Evolutionary conservation across 2,329 filamentous ascomycete genomes (phyloP), one percentile per base, ranked within the genome.

Genomic region (Cercospora janseana): DNA sequence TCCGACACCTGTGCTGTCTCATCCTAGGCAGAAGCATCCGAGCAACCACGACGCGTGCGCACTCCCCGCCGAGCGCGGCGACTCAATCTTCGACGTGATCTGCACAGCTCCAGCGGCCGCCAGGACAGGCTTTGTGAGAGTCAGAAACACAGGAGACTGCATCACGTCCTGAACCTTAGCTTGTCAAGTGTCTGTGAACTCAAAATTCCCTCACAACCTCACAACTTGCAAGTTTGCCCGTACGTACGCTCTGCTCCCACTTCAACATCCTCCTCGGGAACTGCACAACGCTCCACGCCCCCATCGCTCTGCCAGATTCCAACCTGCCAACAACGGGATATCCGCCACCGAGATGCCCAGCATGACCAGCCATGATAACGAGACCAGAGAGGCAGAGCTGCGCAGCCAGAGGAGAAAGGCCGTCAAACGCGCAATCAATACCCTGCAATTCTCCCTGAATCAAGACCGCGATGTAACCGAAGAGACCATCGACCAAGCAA

Each of bases 401-500:
- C 44, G 44, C n/a, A 38, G 18, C 32, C 32, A 38, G 26, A 38
- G 24, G 16, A 34, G 44, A n/a, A 40, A 38, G 12, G 24, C 34
- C 23, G 24, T 47, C 4, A 47, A 47, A 38, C 44, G 24, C 21
- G 46, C 46, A 26, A 41, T 42, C 13, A 43, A 26, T n/a, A 18
- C 38, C 16, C 29, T 43, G 5, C 51, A 48, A 26, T 27, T 35
- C 23, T 24, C 51, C 8, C 46, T 53, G 15, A 16, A 35, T 8
- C 28, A 45, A 21, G 51, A 41, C n/a, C 41, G 40, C 8, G 26
- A 18, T 28, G 16, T 46, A 13, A 15, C 41, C 10, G 46, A 49
- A 27, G 45, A 49, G 15, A 43, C 51, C 15, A 29, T 53, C 6
- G 51, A 53, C 9, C 34, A 41, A 18, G 41, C 46, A 4, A 53